Percentiles rank a stretch among this genome's conserved stretches.
phyloP scores from a whole-genome alignment of 140 eudicot species.

The Bidens hawaiensis region DNA sequence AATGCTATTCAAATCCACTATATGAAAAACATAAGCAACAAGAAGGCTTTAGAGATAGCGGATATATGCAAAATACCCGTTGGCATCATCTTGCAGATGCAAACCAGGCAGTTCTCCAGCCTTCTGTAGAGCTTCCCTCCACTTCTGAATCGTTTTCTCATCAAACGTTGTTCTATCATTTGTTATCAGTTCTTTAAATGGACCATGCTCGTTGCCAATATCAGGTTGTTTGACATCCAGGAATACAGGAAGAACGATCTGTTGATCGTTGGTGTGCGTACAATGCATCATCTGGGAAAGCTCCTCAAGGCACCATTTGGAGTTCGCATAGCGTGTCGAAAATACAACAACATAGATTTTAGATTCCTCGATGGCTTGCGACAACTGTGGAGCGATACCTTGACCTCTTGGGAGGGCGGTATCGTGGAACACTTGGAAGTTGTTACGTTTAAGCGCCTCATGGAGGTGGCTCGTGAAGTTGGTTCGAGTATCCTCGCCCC shows the following conservation, averaged over 20 bases:
- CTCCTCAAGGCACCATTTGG: constrained; percentile 27
- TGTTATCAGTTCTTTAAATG: not conserved
- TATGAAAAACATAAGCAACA: not conserved
- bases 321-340: constrained; percentile 16
- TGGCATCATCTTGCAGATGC: constrained; percentile 18
- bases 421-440: constrained; percentile 11
- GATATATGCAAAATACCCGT: too few relatives aligned
- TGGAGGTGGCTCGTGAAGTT: constrained; percentile 10
- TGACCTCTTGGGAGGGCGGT: constrained; percentile 8
- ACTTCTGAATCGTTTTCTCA: constrained; percentile 4
- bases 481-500: constrained; percentile 1
- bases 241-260: constrained; percentile 12
- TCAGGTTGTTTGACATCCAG: constrained; percentile 1
- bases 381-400: not conserved
- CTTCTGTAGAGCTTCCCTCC: constrained; percentile 8
- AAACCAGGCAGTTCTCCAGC: constrained; percentile 10
- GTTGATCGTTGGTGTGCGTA: not conserved
- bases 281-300: constrained; percentile 11
- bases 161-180: not conserved
- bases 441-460: constrained; percentile 1
- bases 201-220: constrained; percentile 2
- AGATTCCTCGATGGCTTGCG: constrained; percentile 12
- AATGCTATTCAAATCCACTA: not conserved
- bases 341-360: constrained; percentile 12
- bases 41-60: not conserved